Evolutionary conservation across 805 yeast genomes (phyloP), one percentile per base, ranked within the genome.

Genomic region (Wickerhamiella australiensis): DNA sequence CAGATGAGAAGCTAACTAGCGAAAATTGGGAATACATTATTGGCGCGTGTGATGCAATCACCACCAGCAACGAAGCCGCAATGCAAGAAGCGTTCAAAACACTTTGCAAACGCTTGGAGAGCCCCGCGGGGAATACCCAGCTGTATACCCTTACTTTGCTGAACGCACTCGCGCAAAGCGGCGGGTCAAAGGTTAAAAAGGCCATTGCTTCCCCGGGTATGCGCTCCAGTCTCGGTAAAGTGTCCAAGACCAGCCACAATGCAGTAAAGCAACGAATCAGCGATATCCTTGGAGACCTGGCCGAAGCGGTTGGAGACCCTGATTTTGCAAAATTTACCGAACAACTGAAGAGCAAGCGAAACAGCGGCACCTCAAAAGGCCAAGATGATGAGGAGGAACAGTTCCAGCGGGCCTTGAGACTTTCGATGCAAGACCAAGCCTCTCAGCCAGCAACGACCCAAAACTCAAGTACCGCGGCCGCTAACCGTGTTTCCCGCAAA

Each of bases 271-370:
- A 68, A 46, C 75, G 77, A 46, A 69, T 85, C 3, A 75, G 78
- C 11, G 85, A 82, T 59, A 79, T 81, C 27, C 73, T 87, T 41
- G 73, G 72, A 47, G 86, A 85, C 59, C 69, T 92, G 54, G 65
- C 80, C 18, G 66, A 72, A 35, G 74, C 82, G 2, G 85, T 87
- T 64, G 69, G 73, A 22, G 97, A 92, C 62, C 90, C 92, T 0
- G 80, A 90, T 2, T 71, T 90, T 57, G 73, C 72, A 52, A 79
- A 82, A 1, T 77, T 88, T 75, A 68, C 71, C 15, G 82, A 77
- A 54, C 13, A 12, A 23, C 31, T 35, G 41, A 23, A 31, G 13
- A 21, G 38, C n/a, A 18, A 29, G 13, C 33, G 33, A 5, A 11
- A 29, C 13, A 29, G 33, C 13, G 33, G 5, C 15, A 23, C 20